Conservation (phyloP, 1,284 basidiomycete genomes). For the Phylloporus sp. region DNA sequence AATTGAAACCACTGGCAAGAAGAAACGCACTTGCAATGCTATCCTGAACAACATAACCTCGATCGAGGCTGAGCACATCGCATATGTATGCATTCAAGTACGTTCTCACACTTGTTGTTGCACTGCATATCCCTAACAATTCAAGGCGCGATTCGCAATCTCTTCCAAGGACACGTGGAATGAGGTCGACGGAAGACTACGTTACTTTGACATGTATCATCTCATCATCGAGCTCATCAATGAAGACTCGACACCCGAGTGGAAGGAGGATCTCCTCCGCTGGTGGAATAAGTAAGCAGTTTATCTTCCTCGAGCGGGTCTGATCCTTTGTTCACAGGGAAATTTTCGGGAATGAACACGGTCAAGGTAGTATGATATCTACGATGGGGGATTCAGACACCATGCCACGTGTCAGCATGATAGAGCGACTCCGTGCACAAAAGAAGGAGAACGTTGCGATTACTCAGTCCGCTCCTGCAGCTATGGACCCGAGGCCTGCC, state of each 20-base stretch:
- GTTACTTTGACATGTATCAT: not conserved
- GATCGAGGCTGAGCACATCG: slow-evolving; percentile 5
- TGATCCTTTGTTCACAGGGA: not conserved
- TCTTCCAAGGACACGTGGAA: not conserved
- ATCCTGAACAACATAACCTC: slow-evolving; percentile 1
- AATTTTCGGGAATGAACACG: not conserved
- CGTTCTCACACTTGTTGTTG: not conserved
- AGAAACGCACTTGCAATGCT: not conserved
- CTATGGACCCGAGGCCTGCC: not conserved
- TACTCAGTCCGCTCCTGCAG: not conserved
- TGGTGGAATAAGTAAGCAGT: slow-evolving; percentile 9
- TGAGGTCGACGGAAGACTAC: not conserved
- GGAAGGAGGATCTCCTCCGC: not conserved
- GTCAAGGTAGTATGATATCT: not conserved
- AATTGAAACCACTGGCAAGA: not conserved
- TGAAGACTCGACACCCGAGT: not conserved
- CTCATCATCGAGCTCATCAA: not conserved
- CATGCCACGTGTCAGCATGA: not conserved
- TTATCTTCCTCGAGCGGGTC: not conserved
- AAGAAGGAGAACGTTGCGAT: not conserved
- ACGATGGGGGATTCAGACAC: not conserved
- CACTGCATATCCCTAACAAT: not conserved
- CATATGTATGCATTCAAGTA: slow-evolving; percentile 7
- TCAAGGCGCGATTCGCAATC: slow-evolving; percentile 2
- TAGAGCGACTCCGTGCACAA: not conserved